Evolutionary conservation across 2,329 filamentous ascomycete species (phyloP), one percentile per base, ranked within the genome.

Genomic region (Dothistroma septosporum): DNA sequence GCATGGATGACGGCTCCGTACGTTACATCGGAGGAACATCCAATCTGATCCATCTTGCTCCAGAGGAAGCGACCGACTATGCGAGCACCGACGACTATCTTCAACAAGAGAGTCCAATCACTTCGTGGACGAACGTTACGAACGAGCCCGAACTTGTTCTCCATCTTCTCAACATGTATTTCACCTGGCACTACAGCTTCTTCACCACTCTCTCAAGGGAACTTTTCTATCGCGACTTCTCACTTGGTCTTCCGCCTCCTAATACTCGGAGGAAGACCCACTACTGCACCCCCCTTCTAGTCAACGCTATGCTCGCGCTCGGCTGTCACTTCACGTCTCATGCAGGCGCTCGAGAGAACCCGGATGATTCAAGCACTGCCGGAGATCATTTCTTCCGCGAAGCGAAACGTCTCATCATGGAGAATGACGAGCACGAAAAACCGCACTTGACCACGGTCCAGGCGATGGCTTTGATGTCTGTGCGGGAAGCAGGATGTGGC

Each of bases 311-410:
- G 85, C 81, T 97, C 47, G 90, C 93, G 1, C 81, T 97, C 9
- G 94, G 92, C 9, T 97, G 92, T 67, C 93, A 97, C 76, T 97
- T 97, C 72, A 96, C 92, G 3, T 87, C 87, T 11, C 85, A 87
- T 63, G 79, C 86, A 0, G 89, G 85, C 14, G 91, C 91, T 5
- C 88, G 88, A 68, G 86, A 85, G 14, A 82, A 86, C 52, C 83
- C 86, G 0, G 85, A 87, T 1, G 90, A 96, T 70, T 89, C 86
- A 35, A 85, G 89, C 53, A 96, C 93, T 2, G 94, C 94, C 58
- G 93, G 93, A 35, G 92, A 97, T 70, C 92, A 96, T 72, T 99
- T 97, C 77, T 97, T 97, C 73, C 89, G 87, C 46, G 93, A 97
- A 75, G 92, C 92, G 0, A 97, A 97, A 74, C 83, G 91, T 31